A percentile compares a stretch with the other conserved stretches of the same genome.
These are phyloP conservation scores for Annulohypoxylon nitens DNA, from an alignment of 495 filamentous ascomycete genomes.

Conservation along the genomic window DNA sequence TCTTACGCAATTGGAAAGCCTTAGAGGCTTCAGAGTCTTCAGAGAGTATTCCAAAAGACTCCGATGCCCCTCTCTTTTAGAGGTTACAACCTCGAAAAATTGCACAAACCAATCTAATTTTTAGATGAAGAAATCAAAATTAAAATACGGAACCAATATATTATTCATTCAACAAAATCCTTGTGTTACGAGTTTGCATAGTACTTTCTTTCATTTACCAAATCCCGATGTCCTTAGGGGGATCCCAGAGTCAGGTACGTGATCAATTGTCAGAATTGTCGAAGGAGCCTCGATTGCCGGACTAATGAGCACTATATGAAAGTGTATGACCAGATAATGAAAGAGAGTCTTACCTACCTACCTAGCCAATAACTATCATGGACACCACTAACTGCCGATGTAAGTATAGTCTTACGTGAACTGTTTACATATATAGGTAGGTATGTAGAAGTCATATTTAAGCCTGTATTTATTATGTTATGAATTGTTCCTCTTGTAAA, in stretches of 20 bases:
- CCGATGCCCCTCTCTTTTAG: too few relatives aligned
- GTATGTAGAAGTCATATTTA: background rate
- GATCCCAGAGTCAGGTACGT: background rate
- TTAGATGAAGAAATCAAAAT: background rate
- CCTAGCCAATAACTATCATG: background rate
- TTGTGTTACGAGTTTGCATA: background rate
- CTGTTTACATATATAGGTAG: background rate
- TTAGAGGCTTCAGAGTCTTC: too few relatives aligned
- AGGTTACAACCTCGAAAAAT: background rate
- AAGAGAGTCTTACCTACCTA: background rate
- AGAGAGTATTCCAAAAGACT: too few relatives aligned
- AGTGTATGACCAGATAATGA: background rate
- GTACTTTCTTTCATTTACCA: background rate
- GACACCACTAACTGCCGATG: background rate
- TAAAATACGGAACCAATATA: background rate
- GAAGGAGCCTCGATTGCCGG: conserved; percentile 7
- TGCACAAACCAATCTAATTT: background rate
- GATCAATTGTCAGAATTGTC: background rate
- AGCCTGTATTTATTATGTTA: background rate
- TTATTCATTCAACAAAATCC: background rate
- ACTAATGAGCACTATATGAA: conserved; percentile 7
- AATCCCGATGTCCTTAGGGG: background rate
- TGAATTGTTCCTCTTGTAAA: background rate
- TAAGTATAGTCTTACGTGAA: background rate
- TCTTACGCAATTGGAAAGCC: background rate